phyloP scores from a whole-genome alignment of 192 early-diverging fungal genomes.

The Coemansia sp. region DNA sequence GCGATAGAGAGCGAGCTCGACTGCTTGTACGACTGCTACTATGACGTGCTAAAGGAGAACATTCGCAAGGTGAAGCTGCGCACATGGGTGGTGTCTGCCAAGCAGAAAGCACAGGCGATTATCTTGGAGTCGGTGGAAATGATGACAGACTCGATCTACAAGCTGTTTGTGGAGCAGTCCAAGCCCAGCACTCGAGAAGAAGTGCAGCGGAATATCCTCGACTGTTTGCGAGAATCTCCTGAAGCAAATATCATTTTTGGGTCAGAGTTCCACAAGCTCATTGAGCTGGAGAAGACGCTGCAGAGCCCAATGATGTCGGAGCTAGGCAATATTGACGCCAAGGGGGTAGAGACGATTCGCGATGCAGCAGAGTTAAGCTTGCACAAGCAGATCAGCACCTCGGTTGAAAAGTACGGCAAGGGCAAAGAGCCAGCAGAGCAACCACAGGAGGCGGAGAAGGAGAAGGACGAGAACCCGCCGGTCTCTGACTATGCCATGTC shows the following conservation, averaged over 20 bases:
- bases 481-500: neutral
- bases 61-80: conserved; percentile 31
- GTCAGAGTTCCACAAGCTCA: conserved; percentile 10
- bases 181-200: conserved; percentile 4
- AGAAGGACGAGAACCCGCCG: conserved; percentile 11
- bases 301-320: conserved; percentile 10
- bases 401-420: conserved; percentile 11
- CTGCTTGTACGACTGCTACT: conserved; percentile 45
- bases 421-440: conserved; percentile 3
- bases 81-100: conserved; percentile 12
- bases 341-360: neutral
- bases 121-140: conserved; percentile 19
- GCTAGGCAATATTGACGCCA: neutral
- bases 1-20: conserved; percentile 49
- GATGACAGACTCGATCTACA: conserved; percentile 17
- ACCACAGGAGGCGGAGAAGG: conserved; percentile 1
- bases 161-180: neutral
- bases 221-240: conserved; percentile 15
- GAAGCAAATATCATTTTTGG: conserved; percentile 15
- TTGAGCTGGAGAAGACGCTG: conserved; percentile 14
- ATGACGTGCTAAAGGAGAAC: conserved; percentile 34
- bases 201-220: conserved; percentile 14
- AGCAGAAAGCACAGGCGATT: conserved; percentile 17
- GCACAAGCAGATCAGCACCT: conserved; percentile 14
- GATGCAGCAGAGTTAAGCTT: conserved; percentile 7